Base-by-base conservation (phyloP, 176 grass and related monocot genomes). In the Musa itinerans region DNA sequence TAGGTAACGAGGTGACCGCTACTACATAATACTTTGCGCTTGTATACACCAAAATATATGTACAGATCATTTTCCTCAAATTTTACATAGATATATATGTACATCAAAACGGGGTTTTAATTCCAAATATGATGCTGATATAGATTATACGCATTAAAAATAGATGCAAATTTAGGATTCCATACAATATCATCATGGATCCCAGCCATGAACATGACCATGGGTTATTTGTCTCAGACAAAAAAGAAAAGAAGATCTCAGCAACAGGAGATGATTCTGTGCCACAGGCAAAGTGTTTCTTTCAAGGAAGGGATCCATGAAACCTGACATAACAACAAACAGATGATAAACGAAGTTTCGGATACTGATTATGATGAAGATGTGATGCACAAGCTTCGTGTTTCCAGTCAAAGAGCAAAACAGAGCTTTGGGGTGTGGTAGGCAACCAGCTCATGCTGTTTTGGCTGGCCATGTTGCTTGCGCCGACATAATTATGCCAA, bases 401-500 rank as follows among this genome's bases (percentile, higher is more conserved):
- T 62, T 20, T 62, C 17, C 17, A 20, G 19, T 21, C 22, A 19
- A 22, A 19, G 58, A 62, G 16, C 58, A 65, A 26, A 13, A 7
- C 13, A 1, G 8, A 23, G 22, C 26, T 43, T 43, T 43, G 3
- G 34, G 34, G 26, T 27, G 26, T 2, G 26, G 26, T 27, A 27
- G 26, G 26, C 1, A 27, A 27, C 26, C 26, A 54, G 3, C 54
- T 87, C 65, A 82, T 54, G 59, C 53, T 21, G 71, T 82, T 82
- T 80, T 93, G 11, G 88, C 78, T 1, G 90, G 95, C 90, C 95
- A 98, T 56, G 95, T 73, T 71, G 95, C 95, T 91, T 98, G 95
- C 86, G 95, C 0, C 69, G 95, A 98, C 95, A 98, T 98, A 69
- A 98, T 98, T 72, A 98, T 94, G 57, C 90, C 95, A 51, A 93